Conservation (phyloP, 129 eudicot genomes). For the Helianthus tuberosus region DNA sequence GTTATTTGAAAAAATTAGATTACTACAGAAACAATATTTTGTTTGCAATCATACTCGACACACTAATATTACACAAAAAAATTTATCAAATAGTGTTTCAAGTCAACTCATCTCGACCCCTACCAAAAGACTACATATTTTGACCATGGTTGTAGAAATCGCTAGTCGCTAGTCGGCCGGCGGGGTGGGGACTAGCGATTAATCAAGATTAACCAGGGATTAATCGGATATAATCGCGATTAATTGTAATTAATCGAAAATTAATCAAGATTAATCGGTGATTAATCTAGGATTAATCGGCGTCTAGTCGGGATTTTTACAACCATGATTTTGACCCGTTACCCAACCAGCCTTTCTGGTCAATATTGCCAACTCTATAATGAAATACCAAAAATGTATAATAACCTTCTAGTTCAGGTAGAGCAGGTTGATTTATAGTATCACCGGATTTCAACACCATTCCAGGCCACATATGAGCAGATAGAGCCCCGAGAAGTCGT, state of each 20-base stretch:
- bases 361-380: not conserved
- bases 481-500: constrained; percentile 76
- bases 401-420: constrained; percentile 76
- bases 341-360: not conserved
- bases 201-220: too few relatives aligned
- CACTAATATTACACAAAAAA: not conserved
- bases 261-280: too few relatives aligned
- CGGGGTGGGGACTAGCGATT: too few relatives aligned
- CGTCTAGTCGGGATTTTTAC: too few relatives aligned
- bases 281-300: too few relatives aligned
- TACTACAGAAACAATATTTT: not conserved
- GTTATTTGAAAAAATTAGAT: not conserved
- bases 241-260: too few relatives aligned
- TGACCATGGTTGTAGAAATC: too few relatives aligned
- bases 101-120: not conserved
- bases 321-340: not conserved
- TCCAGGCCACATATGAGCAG: constrained; percentile 99
- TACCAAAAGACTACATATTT: not conserved
- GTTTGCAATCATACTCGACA: not conserved
- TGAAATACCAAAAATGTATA: not conserved
- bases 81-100: not conserved
- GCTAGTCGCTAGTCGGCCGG: too few relatives aligned
- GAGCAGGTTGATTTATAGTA: constrained; percentile 56
- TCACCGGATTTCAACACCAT: constrained; percentile 84
- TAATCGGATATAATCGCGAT: too few relatives aligned